Evolutionary conservation across 2,329 filamentous ascomycete species (phyloP).

Genomic region (Shiraia sp.): DNA sequence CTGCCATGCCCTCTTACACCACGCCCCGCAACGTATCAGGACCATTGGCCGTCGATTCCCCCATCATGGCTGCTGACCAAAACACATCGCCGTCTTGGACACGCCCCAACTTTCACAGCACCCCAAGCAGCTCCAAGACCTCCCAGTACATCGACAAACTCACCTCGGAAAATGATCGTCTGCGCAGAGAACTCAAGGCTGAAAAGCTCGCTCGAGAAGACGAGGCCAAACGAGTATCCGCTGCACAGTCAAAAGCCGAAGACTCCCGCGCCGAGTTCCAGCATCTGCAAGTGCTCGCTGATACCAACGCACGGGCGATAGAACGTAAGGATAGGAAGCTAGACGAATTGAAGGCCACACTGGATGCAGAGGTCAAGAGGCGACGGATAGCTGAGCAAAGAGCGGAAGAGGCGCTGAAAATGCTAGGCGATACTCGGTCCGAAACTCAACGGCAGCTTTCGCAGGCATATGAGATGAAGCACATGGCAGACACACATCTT

Average conservation of each 20-base stretch:
- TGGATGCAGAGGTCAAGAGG: slow-evolving; percentile 67
- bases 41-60: slow-evolving; percentile 36
- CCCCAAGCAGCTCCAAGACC: slow-evolving; percentile 38
- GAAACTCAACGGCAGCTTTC: slow-evolving; percentile 67
- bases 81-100: slow-evolving; percentile 28
- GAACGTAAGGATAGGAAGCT: slow-evolving; percentile 75
- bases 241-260: slow-evolving; percentile 73
- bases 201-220: slow-evolving; percentile 63
- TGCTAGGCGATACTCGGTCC: slow-evolving; percentile 64
- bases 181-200: slow-evolving; percentile 66
- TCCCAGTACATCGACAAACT: slow-evolving; percentile 70
- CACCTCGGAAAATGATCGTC: slow-evolving; percentile 76
- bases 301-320: slow-evolving; percentile 71
- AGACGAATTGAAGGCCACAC: slow-evolving; percentile 65
- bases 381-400: slow-evolving; percentile 62
- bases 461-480: slow-evolving; percentile 52
- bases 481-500: slow-evolving; percentile 63
- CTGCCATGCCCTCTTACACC: slow-evolving; percentile 34
- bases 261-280: slow-evolving; percentile 70
- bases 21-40: slow-evolving; percentile 36
- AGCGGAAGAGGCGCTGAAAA: slow-evolving; percentile 64
- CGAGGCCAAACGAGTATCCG: slow-evolving; percentile 67
- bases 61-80: slow-evolving; percentile 26
- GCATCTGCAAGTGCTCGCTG: slow-evolving; percentile 68
- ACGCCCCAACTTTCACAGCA: slow-evolving; percentile 32